These are phyloP conservation scores for Mycena metata DNA, from an alignment of 768 basidiomycete genomes.

Conservation along the genomic window DNA sequence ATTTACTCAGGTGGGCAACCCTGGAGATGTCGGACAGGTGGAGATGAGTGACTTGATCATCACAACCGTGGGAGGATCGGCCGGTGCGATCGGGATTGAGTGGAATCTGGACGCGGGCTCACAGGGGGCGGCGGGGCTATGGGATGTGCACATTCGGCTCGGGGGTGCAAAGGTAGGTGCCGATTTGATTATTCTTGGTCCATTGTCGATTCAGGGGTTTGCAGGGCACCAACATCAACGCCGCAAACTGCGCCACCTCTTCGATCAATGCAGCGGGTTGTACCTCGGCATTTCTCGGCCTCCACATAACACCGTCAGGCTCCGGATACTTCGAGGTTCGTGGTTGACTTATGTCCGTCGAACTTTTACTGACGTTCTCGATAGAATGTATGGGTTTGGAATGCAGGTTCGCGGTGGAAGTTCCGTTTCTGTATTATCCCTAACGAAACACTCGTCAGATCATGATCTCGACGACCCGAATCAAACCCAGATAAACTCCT, in stretches of 20 bases:
- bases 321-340: slow-evolving; percentile 20
- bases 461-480: slow-evolving; percentile 3
- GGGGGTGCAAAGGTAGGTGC: neutral
- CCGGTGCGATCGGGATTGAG: slow-evolving; percentile 17
- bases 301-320: slow-evolving; percentile 11
- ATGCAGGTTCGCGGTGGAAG: no score
- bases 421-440: neutral
- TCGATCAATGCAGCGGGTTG: neutral
- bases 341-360: no score
- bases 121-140: neutral
- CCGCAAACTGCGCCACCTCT: slow-evolving; percentile 12
- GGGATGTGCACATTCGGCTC: neutral
- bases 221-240: slow-evolving; percentile 24
- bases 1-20: neutral
- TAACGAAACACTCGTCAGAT: neutral
- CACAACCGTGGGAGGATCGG: slow-evolving; percentile 7
- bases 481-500: neutral
- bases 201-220: neutral
- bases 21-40: neutral
- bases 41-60: slow-evolving; percentile 5
- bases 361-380: no score
- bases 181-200: neutral
- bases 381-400: slow-evolving; percentile 7
- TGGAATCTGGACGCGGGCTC: slow-evolving; percentile 5
- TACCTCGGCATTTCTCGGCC: slow-evolving; percentile 15